Conservation (phyloP, 176 grass and related monocot species). For the Rhynchospora breviuscula region DNA sequence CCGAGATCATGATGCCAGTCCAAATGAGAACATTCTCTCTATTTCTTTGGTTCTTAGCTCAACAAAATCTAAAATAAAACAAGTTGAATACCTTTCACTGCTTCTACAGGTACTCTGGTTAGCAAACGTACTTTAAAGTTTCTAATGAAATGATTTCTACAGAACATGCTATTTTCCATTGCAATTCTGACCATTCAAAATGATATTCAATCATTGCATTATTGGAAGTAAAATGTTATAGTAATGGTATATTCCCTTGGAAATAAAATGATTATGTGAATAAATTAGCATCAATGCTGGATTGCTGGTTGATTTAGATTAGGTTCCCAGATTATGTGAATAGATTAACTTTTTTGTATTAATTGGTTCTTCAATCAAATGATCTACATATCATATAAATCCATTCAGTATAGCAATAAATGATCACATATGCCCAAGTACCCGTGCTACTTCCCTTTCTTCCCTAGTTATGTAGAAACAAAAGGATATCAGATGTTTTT, state of each 20-base stretch:
- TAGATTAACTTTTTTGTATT: background rate
- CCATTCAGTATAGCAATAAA: background rate
- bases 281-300: background rate
- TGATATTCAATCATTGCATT: background rate
- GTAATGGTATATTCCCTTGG: background rate
- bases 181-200: background rate
- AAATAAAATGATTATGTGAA: background rate
- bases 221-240: background rate
- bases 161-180: background rate
- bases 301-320: background rate
- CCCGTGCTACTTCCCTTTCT: background rate
- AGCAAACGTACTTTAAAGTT: background rate
- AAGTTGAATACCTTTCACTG: slow-evolving; percentile 69
- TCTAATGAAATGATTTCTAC: background rate
- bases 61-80: slow-evolving; percentile 57
- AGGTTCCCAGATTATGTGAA: background rate
- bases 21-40: slow-evolving; percentile 49
- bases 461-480: background rate
- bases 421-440: background rate
- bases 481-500: background rate
- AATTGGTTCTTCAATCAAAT: background rate
- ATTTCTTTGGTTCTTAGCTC: slow-evolving; percentile 51
- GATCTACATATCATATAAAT: background rate
- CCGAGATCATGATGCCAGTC: slow-evolving; percentile 45
- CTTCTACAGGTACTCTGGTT: slow-evolving; percentile 61